phyloP scores from a whole-genome alignment of 2,329 filamentous ascomycete genomes.

The Aspergillus novoparasiticus region DNA sequence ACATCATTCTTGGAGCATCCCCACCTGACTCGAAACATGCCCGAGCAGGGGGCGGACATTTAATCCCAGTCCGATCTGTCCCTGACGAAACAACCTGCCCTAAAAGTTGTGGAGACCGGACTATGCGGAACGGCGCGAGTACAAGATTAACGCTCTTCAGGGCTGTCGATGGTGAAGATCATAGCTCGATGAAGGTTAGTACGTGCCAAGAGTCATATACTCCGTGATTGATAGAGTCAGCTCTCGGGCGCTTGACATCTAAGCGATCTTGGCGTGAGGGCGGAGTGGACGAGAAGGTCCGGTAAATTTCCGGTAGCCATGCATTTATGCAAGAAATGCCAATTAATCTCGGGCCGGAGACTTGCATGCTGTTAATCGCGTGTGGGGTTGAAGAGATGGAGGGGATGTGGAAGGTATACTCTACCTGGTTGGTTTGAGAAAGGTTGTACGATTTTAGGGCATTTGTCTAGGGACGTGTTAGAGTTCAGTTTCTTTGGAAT shows the following conservation, averaged over 20 bases:
- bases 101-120: neutral
- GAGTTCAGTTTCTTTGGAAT: too few relatives aligned
- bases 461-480: too few relatives aligned
- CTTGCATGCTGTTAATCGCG: neutral
- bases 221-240: neutral
- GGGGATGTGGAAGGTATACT: neutral
- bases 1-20: neutral
- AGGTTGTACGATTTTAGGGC: too few relatives aligned
- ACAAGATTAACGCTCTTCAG: neutral
- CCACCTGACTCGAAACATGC: neutral
- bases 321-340: neutral
- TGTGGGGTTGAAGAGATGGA: neutral
- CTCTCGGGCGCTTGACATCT: neutral
- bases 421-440: neutral
- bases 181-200: neutral
- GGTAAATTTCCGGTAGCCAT: conserved; percentile 10
- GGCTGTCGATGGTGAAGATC: neutral
- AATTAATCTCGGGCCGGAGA: neutral
- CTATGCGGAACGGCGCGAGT: neutral
- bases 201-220: neutral
- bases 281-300: conserved; percentile 11
- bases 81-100: neutral
- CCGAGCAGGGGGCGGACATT: conserved; percentile 11
- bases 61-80: neutral
- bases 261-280: conserved; percentile 5